Evolutionary conservation across 345 rosid species (phyloP).

Genomic region (Salix suchowensis): DNA sequence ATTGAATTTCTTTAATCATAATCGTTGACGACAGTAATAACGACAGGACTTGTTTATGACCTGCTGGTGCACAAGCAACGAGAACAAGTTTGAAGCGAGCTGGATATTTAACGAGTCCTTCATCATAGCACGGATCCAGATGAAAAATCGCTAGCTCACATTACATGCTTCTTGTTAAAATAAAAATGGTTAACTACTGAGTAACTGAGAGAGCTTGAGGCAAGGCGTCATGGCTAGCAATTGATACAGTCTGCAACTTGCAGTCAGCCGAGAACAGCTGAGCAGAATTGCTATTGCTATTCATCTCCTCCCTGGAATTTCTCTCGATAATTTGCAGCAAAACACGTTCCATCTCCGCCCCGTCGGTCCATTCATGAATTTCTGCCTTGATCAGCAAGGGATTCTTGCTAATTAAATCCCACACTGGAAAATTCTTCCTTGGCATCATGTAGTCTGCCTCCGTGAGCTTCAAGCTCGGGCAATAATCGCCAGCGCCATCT

Average conservation of each 20-base stretch:
- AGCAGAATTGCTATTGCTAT: background rate
- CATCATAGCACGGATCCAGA: background rate
- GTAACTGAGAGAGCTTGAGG: conserved; percentile 39
- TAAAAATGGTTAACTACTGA: conserved; percentile 20
- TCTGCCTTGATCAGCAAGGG: conserved; percentile 53
- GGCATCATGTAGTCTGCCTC: conserved; percentile 66
- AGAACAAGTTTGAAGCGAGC: too few species aligned
- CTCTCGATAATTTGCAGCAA: conserved; percentile 34
- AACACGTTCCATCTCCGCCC: conserved; percentile 49
- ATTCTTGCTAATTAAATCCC: conserved; percentile 62
- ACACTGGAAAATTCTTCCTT: conserved; percentile 74
- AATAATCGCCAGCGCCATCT: conserved; percentile 80
- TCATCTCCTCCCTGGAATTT: conserved; percentile 15
- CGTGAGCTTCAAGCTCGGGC: conserved; percentile 66
- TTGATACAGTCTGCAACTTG: conserved; percentile 43
- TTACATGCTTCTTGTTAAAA: background rate
- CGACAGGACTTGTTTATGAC: too few species aligned
- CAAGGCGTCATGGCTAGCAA: conserved; percentile 28
- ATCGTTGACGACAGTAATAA: too few species aligned
- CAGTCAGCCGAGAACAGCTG: conserved; percentile 40
- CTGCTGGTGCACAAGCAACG: too few species aligned
- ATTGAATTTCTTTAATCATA: too few species aligned
- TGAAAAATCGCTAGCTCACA: background rate
- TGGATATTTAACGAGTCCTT: background rate
- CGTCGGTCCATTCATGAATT: conserved; percentile 70